Percentiles rank a stretch among this genome's conserved stretches.
These are phyloP conservation scores for Kwoniella botswanensis DNA, from an alignment of 768 basidiomycete species.

Conservation along the genomic window DNA sequence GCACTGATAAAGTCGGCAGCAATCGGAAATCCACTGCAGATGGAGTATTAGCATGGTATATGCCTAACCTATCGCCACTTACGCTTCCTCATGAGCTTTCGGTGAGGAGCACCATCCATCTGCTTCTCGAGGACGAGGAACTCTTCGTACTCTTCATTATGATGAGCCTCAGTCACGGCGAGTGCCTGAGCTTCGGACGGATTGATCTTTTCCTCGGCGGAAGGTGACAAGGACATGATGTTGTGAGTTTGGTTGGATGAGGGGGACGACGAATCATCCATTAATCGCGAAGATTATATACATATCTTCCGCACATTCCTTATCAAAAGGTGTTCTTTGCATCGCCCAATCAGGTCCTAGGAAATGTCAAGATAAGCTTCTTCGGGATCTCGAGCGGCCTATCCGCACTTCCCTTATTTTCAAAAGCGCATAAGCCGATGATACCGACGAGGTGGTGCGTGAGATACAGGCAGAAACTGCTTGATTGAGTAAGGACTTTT, in stretches of 20 bases:
- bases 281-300: neutral
- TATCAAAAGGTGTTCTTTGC: neutral
- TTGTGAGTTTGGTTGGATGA: neutral
- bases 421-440: neutral
- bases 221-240: neutral
- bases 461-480: too few species aligned
- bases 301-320: neutral
- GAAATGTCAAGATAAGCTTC: neutral
- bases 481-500: too few species aligned
- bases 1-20: neutral
- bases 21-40: neutral
- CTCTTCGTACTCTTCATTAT: neutral
- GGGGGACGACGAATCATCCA: neutral
- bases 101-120: neutral
- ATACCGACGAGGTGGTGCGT: neutral
- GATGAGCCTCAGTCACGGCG: neutral
- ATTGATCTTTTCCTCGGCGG: neutral
- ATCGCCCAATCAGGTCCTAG: neutral
- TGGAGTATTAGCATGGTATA: too few species aligned
- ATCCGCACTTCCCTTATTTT: neutral
- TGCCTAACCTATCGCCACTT: neutral
- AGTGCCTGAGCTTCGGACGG: neutral
- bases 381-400: neutral
- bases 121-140: neutral
- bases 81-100: neutral